These are phyloP conservation scores for Aquilaria malaccensis DNA, from an alignment of 345 rosid species.

Conservation along the genomic window DNA sequence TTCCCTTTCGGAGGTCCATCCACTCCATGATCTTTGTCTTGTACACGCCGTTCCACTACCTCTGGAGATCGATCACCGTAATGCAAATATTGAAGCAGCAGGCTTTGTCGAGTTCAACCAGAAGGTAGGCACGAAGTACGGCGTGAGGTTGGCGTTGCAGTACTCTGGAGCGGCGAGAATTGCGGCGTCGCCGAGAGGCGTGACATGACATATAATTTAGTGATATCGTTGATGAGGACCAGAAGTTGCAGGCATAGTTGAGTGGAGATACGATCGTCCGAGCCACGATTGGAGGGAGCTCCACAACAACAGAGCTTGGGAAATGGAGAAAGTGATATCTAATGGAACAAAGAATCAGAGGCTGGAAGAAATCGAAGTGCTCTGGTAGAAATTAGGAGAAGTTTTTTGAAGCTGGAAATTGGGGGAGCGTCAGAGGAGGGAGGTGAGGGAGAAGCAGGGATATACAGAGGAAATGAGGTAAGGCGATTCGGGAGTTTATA, in stretches of 20 bases:
- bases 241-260: conserved; percentile 29
- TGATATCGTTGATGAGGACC: no score
- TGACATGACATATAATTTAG: conserved; percentile 43
- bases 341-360: conserved; percentile 48
- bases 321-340: no score
- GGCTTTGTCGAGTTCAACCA: conserved; percentile 74
- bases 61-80: conserved; percentile 66
- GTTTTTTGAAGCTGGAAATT: conserved; percentile 60
- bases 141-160: conserved; percentile 77
- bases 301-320: no score
- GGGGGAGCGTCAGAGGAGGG: conserved; percentile 74
- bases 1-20: conserved; percentile 87
- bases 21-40: conserved; percentile 68
- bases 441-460: conserved; percentile 71
- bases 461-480: conserved; percentile 37
- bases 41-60: conserved; percentile 63
- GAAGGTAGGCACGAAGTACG: conserved; percentile 67
- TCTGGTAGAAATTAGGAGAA: conserved; percentile 48
- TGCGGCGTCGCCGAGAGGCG: conserved; percentile 33
- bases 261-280: no score
- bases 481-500: no score
- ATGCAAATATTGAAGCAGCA: conserved; percentile 93
- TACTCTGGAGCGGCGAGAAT: conserved; percentile 74
- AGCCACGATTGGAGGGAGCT: no score
- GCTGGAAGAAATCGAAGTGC: conserved; percentile 74